Percentiles rank a stretch among this genome's conserved stretches.
Evolutionary conservation across 345 rosid genomes (phyloP).

Genomic region (Lagerstroemia speciosa): DNA sequence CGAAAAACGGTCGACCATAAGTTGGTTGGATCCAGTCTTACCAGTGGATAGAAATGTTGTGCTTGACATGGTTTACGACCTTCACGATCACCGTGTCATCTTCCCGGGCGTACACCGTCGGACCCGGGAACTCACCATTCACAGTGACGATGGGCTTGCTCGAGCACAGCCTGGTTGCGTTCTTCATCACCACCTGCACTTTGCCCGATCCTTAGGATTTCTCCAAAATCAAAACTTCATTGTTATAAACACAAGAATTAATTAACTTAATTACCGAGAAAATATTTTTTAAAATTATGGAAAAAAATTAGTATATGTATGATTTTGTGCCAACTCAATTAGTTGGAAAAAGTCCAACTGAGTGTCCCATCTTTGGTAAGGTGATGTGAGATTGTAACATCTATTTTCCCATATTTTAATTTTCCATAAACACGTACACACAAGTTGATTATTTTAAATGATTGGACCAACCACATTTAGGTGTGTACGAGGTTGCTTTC

Average conservation of each 20-base stretch:
- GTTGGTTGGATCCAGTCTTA: conserved; percentile 11
- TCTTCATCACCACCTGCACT: conserved; percentile 36
- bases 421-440: neutral
- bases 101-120: conserved; percentile 40
- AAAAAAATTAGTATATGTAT: too few species aligned
- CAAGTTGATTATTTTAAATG: neutral
- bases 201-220: too few species aligned
- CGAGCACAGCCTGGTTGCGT: conserved; percentile 27
- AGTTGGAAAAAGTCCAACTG: neutral
- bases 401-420: neutral
- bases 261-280: too few species aligned
- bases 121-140: conserved; percentile 45
- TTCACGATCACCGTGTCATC: conserved; percentile 44
- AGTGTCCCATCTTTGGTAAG: neutral
- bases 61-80: conserved; percentile 47
- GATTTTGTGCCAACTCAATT: neutral
- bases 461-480: neutral
- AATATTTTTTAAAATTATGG: too few species aligned
- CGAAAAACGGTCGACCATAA: too few species aligned
- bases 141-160: conserved; percentile 32
- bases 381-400: neutral
- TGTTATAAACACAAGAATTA: too few species aligned
- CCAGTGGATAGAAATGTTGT: conserved; percentile 64
- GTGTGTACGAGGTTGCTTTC: neutral
- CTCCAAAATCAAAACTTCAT: too few species aligned